phyloP scores from a whole-genome alignment of 2,329 filamentous ascomycete genomes.

The Chaetomiaceae sp. region DNA sequence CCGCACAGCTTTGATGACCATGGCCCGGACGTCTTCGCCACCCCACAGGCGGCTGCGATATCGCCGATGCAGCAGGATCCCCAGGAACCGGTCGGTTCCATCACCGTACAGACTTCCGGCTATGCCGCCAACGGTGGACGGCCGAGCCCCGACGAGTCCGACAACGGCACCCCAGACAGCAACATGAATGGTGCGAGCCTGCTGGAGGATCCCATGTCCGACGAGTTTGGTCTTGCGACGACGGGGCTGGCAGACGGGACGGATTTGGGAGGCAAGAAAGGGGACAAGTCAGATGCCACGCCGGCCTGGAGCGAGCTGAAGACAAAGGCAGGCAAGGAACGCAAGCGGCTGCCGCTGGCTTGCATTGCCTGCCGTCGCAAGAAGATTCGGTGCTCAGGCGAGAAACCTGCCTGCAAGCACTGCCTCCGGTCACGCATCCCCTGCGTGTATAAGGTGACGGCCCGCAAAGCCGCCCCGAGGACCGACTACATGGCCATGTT shows the following conservation, averaged over 20 bases:
- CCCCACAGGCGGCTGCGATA: slow-evolving; percentile 31
- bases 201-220: slow-evolving; percentile 49
- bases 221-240: slow-evolving; percentile 54
- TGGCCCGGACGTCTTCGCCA: slow-evolving; percentile 30
- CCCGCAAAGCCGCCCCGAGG: slow-evolving; percentile 84
- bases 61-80: slow-evolving; percentile 35
- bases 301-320: slow-evolving; percentile 78
- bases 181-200: slow-evolving; percentile 42
- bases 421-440: slow-evolving; percentile 88
- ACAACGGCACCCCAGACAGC: slow-evolving; percentile 41
- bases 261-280: slow-evolving; percentile 52
- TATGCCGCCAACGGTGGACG: slow-evolving; percentile 29
- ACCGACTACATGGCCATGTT: slow-evolving; percentile 99
- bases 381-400: slow-evolving; percentile 96
- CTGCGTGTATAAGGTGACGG: slow-evolving; percentile 96
- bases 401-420: slow-evolving; percentile 97
- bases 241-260: slow-evolving; percentile 46
- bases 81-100: slow-evolving; percentile 35
- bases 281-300: slow-evolving; percentile 53
- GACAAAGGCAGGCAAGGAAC: slow-evolving; percentile 90
- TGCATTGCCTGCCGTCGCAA: slow-evolving; percentile 95
- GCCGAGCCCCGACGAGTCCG: slow-evolving; percentile 38
- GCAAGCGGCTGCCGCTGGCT: slow-evolving; percentile 85
- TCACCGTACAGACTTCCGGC: slow-evolving; percentile 33
- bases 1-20: slow-evolving; percentile 34